Evolutionary conservation across 192 early-diverging fungal species (phyloP).

Genomic region (Backusella mclennaniae): DNA sequence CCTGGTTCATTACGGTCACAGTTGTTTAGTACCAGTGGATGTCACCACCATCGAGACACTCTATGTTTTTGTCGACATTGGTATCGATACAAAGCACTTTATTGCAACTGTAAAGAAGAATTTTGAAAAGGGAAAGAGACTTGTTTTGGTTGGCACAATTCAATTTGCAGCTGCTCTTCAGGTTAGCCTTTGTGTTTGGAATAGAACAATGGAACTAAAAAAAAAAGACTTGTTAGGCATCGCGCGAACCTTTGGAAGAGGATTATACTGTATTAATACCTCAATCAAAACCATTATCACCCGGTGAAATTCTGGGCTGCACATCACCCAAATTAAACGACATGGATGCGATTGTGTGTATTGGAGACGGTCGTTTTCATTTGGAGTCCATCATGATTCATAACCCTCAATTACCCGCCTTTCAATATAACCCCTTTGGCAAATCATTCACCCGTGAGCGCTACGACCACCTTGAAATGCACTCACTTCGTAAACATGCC

Average conservation of each 20-base stretch:
- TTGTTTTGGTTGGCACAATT: conserved; percentile 90
- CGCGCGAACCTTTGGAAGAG: conserved; percentile 55
- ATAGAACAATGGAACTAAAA: too few relatives aligned
- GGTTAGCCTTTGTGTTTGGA: conserved; percentile 17
- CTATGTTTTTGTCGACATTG: conserved; percentile 99
- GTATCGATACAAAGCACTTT: conserved; percentile 92
- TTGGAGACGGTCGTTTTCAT: conserved; percentile 97
- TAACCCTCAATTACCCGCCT: conserved; percentile 88
- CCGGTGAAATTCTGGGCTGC: conserved; percentile 95
- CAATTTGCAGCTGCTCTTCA: conserved; percentile 94
- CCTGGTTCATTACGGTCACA: conserved; percentile 97
- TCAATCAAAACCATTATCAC: conserved; percentile 92
- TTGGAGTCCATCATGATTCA: conserved; percentile 99
- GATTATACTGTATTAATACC: conserved; percentile 78
- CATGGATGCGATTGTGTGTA: conserved; percentile 75
- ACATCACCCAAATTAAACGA: conserved; percentile 83
- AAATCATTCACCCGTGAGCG: conserved; percentile 90
- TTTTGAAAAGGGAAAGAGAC: conserved; percentile 71
- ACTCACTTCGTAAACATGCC: conserved; percentile 79
- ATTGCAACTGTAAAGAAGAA: conserved; percentile 85
- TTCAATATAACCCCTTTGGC: conserved; percentile 93
- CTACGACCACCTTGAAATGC: conserved; percentile 95
- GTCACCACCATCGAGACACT: conserved; percentile 92
- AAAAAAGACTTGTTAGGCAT: conserved; percentile 23
- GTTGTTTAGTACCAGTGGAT: conserved; percentile 92